A percentile compares a stretch with the other conserved stretches of the same genome.
Conservation (phyloP, 495 filamentous ascomycete species). For the Eremomyces bilateralis region DNA sequence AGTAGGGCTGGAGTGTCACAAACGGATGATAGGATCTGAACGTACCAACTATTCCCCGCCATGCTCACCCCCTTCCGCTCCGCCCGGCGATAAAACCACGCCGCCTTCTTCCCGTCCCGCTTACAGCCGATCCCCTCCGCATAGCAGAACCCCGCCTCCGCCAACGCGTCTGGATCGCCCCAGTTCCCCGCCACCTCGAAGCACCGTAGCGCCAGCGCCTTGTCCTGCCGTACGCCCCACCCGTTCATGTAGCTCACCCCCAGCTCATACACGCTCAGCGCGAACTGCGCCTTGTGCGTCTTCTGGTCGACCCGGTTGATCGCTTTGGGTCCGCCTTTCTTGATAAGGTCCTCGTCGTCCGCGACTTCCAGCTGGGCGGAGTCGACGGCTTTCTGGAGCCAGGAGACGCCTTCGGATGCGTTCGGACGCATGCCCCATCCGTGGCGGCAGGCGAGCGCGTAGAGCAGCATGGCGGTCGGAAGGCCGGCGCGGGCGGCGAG, state of each 20-base stretch:
- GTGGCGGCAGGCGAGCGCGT: conserved; percentile 89
- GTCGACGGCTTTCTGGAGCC: conserved; percentile 77
- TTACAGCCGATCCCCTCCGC: conserved; percentile 37
- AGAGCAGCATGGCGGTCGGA: conserved; percentile 86
- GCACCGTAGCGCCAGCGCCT: conserved; percentile 64
- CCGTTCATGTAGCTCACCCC: conserved; percentile 96
- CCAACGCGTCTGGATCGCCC: conserved; percentile 88
- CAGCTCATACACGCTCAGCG: conserved; percentile 83
- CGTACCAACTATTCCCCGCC: conserved; percentile 93
- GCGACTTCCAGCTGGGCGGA: conserved; percentile 62
- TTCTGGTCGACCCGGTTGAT: conserved; percentile 43
- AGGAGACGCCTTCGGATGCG: conserved; percentile 67
- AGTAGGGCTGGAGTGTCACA: no score
- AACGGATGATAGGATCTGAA: no score
- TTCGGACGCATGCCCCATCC: conserved; percentile 95
- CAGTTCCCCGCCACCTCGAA: conserved; percentile 93
- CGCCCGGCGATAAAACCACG: conserved; percentile 71
- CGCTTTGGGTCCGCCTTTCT: conserved; percentile 31
- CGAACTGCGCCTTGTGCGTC: conserved; percentile 72
- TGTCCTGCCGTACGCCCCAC: conserved; percentile 91
- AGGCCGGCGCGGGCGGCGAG: conserved; percentile 68
- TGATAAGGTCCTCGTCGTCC: conserved; percentile 46
- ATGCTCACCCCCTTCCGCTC: conserved; percentile 89
- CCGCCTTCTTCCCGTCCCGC: conserved; percentile 90
- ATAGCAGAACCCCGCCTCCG: conserved; percentile 22